Evolutionary conservation across 192 early-diverging fungal species (phyloP).

Genomic region (Gaertneriomyces semiglobifer): DNA sequence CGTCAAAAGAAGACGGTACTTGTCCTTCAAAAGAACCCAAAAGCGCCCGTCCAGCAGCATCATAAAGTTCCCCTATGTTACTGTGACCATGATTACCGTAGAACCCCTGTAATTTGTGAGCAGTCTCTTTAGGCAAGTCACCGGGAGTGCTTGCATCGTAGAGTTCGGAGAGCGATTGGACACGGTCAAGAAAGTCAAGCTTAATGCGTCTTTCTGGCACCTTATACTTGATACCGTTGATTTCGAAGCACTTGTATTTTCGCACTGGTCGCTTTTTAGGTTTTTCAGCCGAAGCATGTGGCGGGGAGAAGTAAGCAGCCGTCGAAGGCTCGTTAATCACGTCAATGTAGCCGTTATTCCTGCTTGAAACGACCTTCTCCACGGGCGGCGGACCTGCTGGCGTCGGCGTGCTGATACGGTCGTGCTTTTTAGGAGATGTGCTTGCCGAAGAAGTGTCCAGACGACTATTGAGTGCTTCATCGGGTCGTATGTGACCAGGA

Average conservation of each 20-base stretch:
- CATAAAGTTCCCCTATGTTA: not conserved
- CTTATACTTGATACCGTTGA: slow-evolving; percentile 27
- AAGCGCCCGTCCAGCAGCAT: slow-evolving; percentile 8
- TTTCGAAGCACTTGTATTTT: slow-evolving; percentile 9
- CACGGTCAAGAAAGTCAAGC: slow-evolving; percentile 28
- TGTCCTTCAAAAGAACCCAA: not conserved
- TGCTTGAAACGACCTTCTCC: not conserved
- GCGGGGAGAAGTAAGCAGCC: not conserved
- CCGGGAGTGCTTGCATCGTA: not conserved
- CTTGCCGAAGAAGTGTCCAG: no score
- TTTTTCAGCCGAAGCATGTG: not conserved
- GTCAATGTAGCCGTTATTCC: slow-evolving; percentile 31
- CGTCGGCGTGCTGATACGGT: no score
- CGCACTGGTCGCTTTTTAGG: not conserved
- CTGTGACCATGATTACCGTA: not conserved
- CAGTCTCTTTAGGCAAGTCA: not conserved
- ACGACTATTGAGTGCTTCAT: no score
- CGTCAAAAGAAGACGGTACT: not conserved
- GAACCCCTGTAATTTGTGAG: not conserved
- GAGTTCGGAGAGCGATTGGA: slow-evolving; percentile 20
- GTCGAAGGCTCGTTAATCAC: slow-evolving; percentile 23
- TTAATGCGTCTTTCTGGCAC: slow-evolving; percentile 29
- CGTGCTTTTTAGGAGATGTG: no score
- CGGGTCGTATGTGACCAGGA: no score
- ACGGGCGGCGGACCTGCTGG: no score